Evolutionary conservation across 1,284 basidiomycete genomes (phyloP), one percentile per base, ranked within the genome.

Genomic region (Cryptococcus wingfieldii): DNA sequence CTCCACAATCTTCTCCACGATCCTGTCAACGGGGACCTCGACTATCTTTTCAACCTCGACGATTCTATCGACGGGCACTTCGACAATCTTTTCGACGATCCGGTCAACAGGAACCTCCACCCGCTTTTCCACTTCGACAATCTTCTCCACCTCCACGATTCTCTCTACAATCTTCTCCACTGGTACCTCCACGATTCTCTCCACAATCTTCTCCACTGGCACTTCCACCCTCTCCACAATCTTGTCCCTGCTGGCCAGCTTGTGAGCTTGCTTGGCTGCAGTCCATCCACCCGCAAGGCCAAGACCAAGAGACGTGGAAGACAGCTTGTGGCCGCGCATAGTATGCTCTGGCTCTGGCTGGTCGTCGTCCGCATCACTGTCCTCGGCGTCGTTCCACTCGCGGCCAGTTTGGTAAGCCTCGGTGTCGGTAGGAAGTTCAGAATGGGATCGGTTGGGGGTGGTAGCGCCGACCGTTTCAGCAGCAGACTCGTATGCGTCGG

Each of bases 401-500:
- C 62, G 61, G 37, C 70, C 70, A 14, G 73, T 75, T 6, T 65
- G 68, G 54, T 72, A 74, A 8, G 71, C 56, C 52, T 70, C 65
- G 10, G 67, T 70, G 52, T 73, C 71, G 38, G 69, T 71, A 2
- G 66, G 64, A 8, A 88, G 88, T 67, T 89, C 86, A 44, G 87
- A 84, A 43, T 75, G 78, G 50, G 81, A 82, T 53, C 56, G 80
- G 18, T 80, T 81, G 3, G 86, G 86, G 2, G 87, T 87, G 37
- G 81, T 79, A 69, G 84, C 81, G 39, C 80, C 79, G 42, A 87
- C 81, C 56, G 86, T 89, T 72, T 87, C 85, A 51, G 84, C 80
- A 2, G 90, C 90, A 70, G 93, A 90, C 23, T 88, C 83, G 69
- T 89, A 95, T 58, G 89, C 87, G 23, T 90, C 89, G 13, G 78